A percentile compares a stretch with the other conserved stretches of the same genome.
Conservation (phyloP, 1,139 yeast genomes). For the Trichomonascaceae sp. region DNA sequence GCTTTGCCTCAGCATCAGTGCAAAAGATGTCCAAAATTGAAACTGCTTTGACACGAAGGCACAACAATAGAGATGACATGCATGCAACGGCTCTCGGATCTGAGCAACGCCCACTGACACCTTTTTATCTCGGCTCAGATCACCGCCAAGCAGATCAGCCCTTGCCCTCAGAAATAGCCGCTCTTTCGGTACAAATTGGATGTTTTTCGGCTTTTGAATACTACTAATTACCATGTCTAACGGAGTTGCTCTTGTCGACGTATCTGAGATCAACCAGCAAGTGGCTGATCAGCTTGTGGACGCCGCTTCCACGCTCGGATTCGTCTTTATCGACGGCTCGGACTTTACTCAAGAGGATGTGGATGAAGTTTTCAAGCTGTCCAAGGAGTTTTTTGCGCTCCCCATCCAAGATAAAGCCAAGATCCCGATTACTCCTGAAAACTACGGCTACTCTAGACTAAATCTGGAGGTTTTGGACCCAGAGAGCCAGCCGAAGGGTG, state of each 20-base stretch:
- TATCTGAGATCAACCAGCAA: conserved; percentile 30
- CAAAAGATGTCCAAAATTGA: no score
- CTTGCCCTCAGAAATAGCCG: no score
- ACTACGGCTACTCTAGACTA: conserved; percentile 50
- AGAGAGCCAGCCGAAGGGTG: conserved; percentile 35
- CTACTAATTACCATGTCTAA: no score
- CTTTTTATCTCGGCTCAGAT: no score
- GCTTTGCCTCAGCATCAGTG: no score
- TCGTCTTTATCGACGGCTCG: conserved; percentile 61
- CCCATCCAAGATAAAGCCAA: conserved; percentile 37
- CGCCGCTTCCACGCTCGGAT: conserved; percentile 61
- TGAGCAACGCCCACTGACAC: no score
- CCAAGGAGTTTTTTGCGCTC: conserved; percentile 43
- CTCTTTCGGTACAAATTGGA: no score
- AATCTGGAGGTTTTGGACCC: conserved; percentile 42
- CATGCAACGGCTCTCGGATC: no score
- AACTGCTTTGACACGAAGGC: no score
- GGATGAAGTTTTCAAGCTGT: conserved; percentile 37
- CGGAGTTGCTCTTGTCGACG: conserved; percentile 32
- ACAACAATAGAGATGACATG: no score
- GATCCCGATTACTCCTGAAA: conserved; percentile 36
- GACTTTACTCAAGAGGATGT: conserved; percentile 49
- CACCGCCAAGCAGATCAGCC: no score
- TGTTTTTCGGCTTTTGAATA: no score
- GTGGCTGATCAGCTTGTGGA: conserved; percentile 42